These are phyloP conservation scores for Diaporthe sp. DNA, from an alignment of 2,329 filamentous ascomycete genomes.

Conservation along the genomic window DNA sequence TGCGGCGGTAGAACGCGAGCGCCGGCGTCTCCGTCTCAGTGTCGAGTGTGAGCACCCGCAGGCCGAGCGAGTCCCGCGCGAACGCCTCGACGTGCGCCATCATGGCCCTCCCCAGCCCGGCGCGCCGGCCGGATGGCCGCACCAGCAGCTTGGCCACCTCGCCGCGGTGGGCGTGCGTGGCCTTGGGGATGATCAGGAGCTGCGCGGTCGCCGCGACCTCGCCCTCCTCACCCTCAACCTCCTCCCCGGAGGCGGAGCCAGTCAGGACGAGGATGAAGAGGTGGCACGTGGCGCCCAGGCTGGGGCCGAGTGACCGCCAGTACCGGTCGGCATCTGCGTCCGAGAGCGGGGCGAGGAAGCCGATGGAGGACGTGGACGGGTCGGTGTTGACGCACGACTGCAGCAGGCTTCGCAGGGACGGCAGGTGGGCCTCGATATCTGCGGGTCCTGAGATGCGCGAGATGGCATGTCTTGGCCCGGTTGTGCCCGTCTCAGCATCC, in stretches of 20 bases:
- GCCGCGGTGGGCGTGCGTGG: conserved; percentile 46
- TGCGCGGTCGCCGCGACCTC: conserved; percentile 46
- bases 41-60: conserved; percentile 47
- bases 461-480: background rate
- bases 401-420: conserved; percentile 44
- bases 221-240: background rate
- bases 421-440: conserved; percentile 40
- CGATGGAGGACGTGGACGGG: conserved; percentile 46
- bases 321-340: conserved; percentile 43
- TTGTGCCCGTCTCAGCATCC: background rate
- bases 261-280: conserved; percentile 42
- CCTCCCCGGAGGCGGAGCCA: background rate
- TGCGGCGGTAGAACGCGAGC: conserved; percentile 45
- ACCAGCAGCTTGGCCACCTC: conserved; percentile 49
- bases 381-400: conserved; percentile 48
- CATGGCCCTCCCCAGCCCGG: conserved; percentile 43
- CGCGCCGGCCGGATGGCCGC: conserved; percentile 42
- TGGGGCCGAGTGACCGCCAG: conserved; percentile 43
- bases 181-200: conserved; percentile 43
- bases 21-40: conserved; percentile 46
- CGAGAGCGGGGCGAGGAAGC: conserved; percentile 48
- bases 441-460: background rate
- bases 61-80: conserved; percentile 40
- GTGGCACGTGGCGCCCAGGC: conserved; percentile 31
- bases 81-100: conserved; percentile 46